Base-by-base conservation (phyloP, 148 eudicot species). In the Cornus florida region DNA sequence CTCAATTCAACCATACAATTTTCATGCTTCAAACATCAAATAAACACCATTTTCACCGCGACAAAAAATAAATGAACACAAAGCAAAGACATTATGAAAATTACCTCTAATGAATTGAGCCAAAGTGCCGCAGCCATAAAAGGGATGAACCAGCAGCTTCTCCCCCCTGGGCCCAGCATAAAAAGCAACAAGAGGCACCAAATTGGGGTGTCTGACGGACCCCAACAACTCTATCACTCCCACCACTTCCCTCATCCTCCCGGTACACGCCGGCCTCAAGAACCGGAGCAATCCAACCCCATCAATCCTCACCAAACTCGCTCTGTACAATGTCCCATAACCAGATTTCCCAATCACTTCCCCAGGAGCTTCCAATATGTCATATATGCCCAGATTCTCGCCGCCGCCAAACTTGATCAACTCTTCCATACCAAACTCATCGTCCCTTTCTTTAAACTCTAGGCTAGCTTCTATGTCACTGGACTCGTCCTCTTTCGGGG, bases 281-380 rank as follows among this genome's bases (percentile, higher is more conserved):
- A 96, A 96, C 80, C 98, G 86, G 1, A 96, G 88, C 88, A 94
- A 41, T 62, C 87, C 72, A 65, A 82, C 62, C 5, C 86, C 74
- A 81, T 89, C 53, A 23, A 72, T 75, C 48, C 83, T 74, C 19
- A 82, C 33, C 86, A 96, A 83, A 73, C 79, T 78, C 7, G 99
- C 99, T 74, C 82, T 88, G 68, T 96, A 96, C 83, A 96, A 82
- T 48, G 97, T 96, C 64, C 99, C 99, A 83, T 90, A 93, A 69
- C 89, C 87, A 32, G 99, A 96, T 86, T 96, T 96, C 9, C 98
- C 99, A 38, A 96, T 92, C 9, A 96, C 99, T 81, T 96, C 99
- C 69, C 99, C 99, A 1, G 99, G 99, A 69, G 99, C 99, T 67
- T 96, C 99, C n/a, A 96, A 79, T 38, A 96, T 92, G 70, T 93